Conservation (phyloP, 352 stramenopile genomes). For the Globisporangium middletonii region DNA sequence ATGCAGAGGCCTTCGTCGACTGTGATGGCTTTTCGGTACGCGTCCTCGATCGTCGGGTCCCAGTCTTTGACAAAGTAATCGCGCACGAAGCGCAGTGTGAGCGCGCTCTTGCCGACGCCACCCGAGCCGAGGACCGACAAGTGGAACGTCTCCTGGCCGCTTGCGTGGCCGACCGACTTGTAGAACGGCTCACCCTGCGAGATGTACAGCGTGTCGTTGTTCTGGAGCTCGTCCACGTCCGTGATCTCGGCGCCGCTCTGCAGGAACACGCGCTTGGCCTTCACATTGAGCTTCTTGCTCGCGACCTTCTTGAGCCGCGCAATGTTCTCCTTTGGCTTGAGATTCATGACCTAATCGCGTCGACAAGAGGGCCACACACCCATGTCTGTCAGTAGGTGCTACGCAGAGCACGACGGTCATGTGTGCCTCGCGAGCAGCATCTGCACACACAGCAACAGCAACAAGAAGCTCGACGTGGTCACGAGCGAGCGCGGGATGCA, state of each 20-base stretch:
- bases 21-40: constrained; percentile 84
- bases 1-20: constrained; percentile 83
- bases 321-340: constrained; percentile 67
- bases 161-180: constrained; percentile 56
- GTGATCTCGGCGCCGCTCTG: constrained; percentile 78
- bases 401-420: too few species aligned
- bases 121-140: constrained; percentile 85
- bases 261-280: constrained; percentile 74
- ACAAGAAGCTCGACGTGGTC: neutral
- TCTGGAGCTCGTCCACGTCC: constrained; percentile 83
- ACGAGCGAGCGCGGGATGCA: neutral
- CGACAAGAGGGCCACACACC: neutral
- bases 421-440: too few species aligned
- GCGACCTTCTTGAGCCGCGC: constrained; percentile 74
- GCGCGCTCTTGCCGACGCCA: constrained; percentile 88
- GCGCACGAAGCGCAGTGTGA: constrained; percentile 87
- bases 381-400: neutral
- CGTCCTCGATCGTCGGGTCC: constrained; percentile 90
- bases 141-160: constrained; percentile 80
- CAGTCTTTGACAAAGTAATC: constrained; percentile 90
- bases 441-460: neutral
- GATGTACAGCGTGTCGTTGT: constrained; percentile 87
- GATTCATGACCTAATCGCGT: constrained; percentile 59
- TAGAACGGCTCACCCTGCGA: constrained; percentile 84
- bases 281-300: constrained; percentile 81